Evolutionary conservation across 257 asterid genomes (phyloP).

Genomic region (Voacanga thouarsii): DNA sequence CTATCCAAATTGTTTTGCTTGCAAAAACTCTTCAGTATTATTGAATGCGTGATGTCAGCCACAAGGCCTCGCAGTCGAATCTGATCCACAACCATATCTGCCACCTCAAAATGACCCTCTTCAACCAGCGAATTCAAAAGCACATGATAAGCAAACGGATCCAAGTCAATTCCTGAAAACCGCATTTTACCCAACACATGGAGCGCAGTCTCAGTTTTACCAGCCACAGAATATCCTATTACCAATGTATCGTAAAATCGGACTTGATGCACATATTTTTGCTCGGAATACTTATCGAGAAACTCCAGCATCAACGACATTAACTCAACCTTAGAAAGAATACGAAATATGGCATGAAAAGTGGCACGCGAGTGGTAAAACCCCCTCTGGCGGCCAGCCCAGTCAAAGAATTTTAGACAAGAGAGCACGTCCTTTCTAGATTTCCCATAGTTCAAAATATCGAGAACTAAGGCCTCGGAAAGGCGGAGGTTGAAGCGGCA

Average conservation of each 20-base stretch:
- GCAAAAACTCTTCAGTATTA: conserved; percentile 56
- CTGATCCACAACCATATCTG: conserved; percentile 46
- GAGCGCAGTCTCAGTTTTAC: conserved; percentile 65
- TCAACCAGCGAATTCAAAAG: conserved; percentile 74
- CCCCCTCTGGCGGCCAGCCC: conserved; percentile 80
- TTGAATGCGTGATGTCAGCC: conserved; percentile 51
- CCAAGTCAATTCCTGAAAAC: conserved; percentile 67
- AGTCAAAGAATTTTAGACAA: conserved; percentile 80
- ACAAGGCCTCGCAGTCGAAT: conserved; percentile 46
- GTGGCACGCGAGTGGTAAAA: conserved; percentile 69
- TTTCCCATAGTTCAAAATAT: conserved; percentile 48
- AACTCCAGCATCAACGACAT: conserved; percentile 53
- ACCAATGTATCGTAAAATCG: conserved; percentile 51
- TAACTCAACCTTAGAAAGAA: conserved; percentile 50
- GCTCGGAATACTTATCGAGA: conserved; percentile 35
- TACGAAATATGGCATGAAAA: conserved; percentile 58
- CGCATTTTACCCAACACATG: conserved; percentile 76
- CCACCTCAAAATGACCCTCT: conserved; percentile 48
- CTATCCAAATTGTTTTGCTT: conserved; percentile 49
- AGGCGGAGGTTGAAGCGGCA: conserved; percentile 48
- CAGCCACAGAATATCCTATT: conserved; percentile 74
- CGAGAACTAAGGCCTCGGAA: conserved; percentile 48
- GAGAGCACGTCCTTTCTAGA: conserved; percentile 47
- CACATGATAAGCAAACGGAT: conserved; percentile 52
- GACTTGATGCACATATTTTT: conserved; percentile 26